Percentiles rank a stretch among this genome's conserved stretches.
Evolutionary conservation across 495 filamentous ascomycete genomes (phyloP).

Genomic region (Talaromyces borbonicus): DNA sequence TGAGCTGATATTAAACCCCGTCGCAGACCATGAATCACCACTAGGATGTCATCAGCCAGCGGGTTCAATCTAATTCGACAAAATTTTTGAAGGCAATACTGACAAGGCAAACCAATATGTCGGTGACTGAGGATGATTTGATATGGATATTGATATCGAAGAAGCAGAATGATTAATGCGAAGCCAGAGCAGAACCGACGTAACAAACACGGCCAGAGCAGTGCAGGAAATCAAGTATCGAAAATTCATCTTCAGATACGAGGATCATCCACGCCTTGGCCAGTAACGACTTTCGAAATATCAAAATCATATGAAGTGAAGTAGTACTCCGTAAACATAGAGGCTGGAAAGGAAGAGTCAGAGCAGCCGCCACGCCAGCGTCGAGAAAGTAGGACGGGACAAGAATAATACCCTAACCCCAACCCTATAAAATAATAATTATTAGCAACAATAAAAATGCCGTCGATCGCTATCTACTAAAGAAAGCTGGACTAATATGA

Average conservation of each 20-base stretch:
- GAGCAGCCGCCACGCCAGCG: no score
- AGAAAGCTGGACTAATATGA: no score
- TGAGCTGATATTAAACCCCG: slow-evolving; percentile 48
- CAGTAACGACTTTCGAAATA: no score
- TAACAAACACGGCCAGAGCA: slow-evolving; percentile 3
- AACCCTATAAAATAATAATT: no score
- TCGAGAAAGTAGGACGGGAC: no score
- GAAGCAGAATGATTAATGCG: neutral
- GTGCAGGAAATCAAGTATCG: neutral
- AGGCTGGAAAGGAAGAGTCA: no score
- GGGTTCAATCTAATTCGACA: neutral
- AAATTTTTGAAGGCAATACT: slow-evolving; percentile 3
- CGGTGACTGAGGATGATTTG: neutral
- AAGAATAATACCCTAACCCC: no score
- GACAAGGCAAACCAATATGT: slow-evolving; percentile 8
- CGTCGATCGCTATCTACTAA: no score
- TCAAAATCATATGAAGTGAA: no score
- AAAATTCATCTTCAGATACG: neutral
- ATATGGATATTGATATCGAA: slow-evolving; percentile 3
- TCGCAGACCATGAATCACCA: slow-evolving; percentile 34
- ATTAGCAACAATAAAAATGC: no score
- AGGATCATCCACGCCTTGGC: no score
- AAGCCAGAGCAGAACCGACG: slow-evolving; percentile 1
- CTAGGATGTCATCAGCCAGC: slow-evolving; percentile 15
- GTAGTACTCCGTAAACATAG: no score